These are phyloP conservation scores for Prunella vulgaris DNA, from an alignment of 257 asterid species.

Conservation along the genomic window DNA sequence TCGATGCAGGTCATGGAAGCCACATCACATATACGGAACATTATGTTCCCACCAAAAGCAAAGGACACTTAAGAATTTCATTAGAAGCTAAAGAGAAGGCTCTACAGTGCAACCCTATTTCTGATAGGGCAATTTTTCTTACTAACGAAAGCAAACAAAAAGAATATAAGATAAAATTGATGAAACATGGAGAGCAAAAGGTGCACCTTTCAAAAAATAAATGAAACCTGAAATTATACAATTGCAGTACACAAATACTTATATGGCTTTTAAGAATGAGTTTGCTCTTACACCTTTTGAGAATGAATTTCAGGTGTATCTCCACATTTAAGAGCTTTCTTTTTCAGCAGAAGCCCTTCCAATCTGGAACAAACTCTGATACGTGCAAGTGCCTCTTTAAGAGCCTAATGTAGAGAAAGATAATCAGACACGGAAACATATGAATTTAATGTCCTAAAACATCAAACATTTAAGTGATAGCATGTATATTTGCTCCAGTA, in stretches of 20 bases:
- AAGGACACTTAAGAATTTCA: neutral
- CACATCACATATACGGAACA: constrained; percentile 5
- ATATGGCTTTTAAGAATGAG: constrained; percentile 50
- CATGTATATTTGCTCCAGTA: constrained; percentile 5
- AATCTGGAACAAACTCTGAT: constrained; percentile 81
- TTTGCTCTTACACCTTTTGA: constrained; percentile 64
- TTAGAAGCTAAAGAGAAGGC: neutral
- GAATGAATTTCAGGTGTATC: constrained; percentile 79
- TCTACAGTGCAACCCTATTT: neutral
- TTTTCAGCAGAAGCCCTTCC: constrained; percentile 81
- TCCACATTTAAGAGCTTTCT: constrained; percentile 66
- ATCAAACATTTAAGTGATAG: neutral
- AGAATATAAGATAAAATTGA: neutral
- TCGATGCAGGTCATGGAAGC: constrained; percentile 1
- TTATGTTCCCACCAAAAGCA: constrained; percentile 8
- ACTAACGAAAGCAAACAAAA: neutral
- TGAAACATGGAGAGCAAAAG: neutral
- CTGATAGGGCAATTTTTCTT: neutral
- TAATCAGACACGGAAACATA: constrained; percentile 21
- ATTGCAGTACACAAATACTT: neutral
- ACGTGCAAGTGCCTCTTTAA: constrained; percentile 74
- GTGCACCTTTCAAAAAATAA: neutral
- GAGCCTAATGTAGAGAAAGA: constrained; percentile 45
- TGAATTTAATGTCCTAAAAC: constrained; percentile 18
- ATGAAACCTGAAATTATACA: neutral